Evolutionary conservation across 352 stramenopile genomes (phyloP).

Genomic region (Globisporangium paroecandrum): DNA sequence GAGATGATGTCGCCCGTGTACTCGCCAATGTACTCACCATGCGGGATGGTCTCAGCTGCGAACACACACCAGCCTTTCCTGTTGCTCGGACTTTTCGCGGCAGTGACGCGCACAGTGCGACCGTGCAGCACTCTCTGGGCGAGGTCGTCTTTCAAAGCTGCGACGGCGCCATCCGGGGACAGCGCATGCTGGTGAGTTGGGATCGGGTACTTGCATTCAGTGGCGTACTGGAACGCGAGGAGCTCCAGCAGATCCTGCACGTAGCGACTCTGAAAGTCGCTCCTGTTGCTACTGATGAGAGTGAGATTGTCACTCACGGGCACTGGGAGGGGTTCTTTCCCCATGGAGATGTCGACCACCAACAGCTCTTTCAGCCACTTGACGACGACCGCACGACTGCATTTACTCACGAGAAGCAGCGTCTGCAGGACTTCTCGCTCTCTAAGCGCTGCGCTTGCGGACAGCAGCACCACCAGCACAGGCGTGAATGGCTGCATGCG

Average conservation of each 20-base stretch:
- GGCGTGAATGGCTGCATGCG: neutral
- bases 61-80: conserved; percentile 50
- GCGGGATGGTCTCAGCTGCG: conserved; percentile 28
- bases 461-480: neutral
- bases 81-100: conserved; percentile 13
- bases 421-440: neutral
- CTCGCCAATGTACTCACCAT: conserved; percentile 43
- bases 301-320: neutral
- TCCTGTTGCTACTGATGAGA: neutral
- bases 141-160: conserved; percentile 20
- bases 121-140: conserved; percentile 25
- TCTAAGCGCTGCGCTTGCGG: neutral
- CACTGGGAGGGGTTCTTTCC: neutral
- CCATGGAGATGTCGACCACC: conserved; percentile 7
- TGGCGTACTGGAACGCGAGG: conserved; percentile 34
- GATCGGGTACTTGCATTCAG: conserved; percentile 24
- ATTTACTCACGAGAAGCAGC: conserved; percentile 7
- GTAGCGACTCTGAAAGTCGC: neutral
- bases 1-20: conserved; percentile 67
- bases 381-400: neutral
- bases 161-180: conserved; percentile 16
- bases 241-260: conserved; percentile 13
- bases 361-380: conserved; percentile 5
- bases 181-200: conserved; percentile 23
- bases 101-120: conserved; percentile 28